Base-by-base conservation (phyloP, 371 early-diverging fungal genomes). In the Saksenaea vasiformis region DNA sequence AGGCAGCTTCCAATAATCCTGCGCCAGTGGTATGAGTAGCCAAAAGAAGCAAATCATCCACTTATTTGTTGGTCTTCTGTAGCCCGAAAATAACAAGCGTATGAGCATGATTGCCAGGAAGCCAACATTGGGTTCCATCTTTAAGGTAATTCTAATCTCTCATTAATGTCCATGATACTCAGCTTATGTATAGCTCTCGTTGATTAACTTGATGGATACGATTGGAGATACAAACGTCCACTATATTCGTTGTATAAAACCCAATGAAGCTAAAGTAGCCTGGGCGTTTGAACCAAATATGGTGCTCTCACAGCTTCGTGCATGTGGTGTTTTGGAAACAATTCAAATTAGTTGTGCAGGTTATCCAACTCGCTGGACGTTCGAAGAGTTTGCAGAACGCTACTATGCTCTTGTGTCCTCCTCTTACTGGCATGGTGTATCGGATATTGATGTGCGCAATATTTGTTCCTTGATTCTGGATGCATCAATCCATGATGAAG, bases 311-410 rank as follows among this genome's bases (percentile, higher is more conserved):
- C 99, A 99, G 78, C 76, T 99, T 44, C 90, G 96, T 57, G 99
- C 99, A 26, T 99, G 99, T 84, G 99, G 99, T 87, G 99, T 99
- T 14, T 76, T 99, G 24, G 99, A 99, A 80, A 99, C 99, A 4
- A 99, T 99, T 68, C 91, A 98, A 39, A 99, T 99, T 76, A 92
- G 93, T 72, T 94, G 98, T 72, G 95, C 95, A 31, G 99, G 99
- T n/a, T 99, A 98, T 76, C 99, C 99, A 13, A 88, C 93, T 3
- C 87, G 98, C 28, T 90, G 95, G 85, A 85, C 89, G n/a, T 96
- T 93, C 78, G 84, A 85, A 56, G 99, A 99, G 68, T 99, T 99
- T 73, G 91, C 90, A 31, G 90, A 93, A 62, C 91, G 97, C 11
- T 98, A 95, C 83, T 93, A 91, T 78, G 83, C 96, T 66, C 78